These are phyloP conservation scores for Vaccinium corymbosum DNA, from an alignment of 148 eudicot genomes.

Conservation along the genomic window DNA sequence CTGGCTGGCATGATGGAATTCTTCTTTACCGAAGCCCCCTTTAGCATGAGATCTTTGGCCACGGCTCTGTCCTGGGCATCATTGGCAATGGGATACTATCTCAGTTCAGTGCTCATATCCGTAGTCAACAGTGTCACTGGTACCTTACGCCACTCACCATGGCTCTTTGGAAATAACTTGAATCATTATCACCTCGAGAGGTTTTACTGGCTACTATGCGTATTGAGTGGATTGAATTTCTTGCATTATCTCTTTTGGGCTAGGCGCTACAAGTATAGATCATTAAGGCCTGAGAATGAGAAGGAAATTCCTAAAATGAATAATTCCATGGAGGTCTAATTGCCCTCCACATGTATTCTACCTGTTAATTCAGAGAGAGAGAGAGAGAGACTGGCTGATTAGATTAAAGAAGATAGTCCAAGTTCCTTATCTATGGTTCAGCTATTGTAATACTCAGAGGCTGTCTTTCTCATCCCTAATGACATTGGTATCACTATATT, in stretches of 20 bases:
- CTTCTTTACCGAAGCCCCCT: constrained; percentile 91
- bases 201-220: constrained; percentile 86
- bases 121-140: constrained; percentile 53
- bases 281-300: constrained; percentile 18
- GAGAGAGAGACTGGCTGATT: not conserved
- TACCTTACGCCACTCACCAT: constrained; percentile 43
- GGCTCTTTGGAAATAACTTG: constrained; percentile 72
- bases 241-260: constrained; percentile 70
- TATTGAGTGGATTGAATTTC: constrained; percentile 62
- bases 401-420: constrained; percentile 10
- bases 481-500: not conserved
- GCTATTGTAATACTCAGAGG: not conserved
- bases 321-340: constrained; percentile 12
- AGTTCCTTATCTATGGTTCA: not conserved
- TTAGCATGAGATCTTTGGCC: constrained; percentile 80
- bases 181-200: constrained; percentile 71
- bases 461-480: not conserved
- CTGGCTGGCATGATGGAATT: constrained; percentile 87
- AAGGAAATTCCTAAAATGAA: constrained; percentile 14
- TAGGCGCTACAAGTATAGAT: constrained; percentile 46
- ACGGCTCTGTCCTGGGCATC: constrained; percentile 91
- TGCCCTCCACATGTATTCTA: not conserved
- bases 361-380: not conserved
- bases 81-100: constrained; percentile 77
- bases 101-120: constrained; percentile 74